Evolutionary conservation across 2,329 filamentous ascomycete genomes (phyloP).

Genomic region (Xylariaceae sp.): DNA sequence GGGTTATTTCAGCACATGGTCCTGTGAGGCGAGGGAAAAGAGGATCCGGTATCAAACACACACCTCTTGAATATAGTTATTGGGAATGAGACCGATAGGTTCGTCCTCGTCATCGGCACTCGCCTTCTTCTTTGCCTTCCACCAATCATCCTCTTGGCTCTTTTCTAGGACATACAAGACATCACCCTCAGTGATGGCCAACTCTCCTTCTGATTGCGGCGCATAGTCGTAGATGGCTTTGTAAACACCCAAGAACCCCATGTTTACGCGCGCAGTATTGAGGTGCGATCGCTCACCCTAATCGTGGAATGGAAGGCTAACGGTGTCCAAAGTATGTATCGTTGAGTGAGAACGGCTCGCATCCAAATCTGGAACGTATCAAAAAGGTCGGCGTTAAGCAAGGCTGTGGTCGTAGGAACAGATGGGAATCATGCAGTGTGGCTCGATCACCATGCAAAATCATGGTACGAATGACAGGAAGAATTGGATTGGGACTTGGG

Average conservation of each 20-base stretch:
- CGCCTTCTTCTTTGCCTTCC: slow-evolving; percentile 92
- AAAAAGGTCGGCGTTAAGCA: too few species aligned
- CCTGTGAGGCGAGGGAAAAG: slow-evolving; percentile 38
- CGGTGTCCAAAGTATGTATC: too few species aligned
- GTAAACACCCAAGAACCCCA: slow-evolving; percentile 92
- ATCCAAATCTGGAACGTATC: too few species aligned
- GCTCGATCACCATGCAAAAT: slow-evolving; percentile 12
- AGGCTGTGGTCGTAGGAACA: too few species aligned
- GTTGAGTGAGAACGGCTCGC: too few species aligned
- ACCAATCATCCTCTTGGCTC: slow-evolving; percentile 76
- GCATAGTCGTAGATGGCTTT: slow-evolving; percentile 89
- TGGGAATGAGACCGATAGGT: slow-evolving; percentile 83
- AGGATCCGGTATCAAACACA: slow-evolving; percentile 27
- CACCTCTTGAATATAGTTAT: slow-evolving; percentile 94
- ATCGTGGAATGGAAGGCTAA: too few species aligned
- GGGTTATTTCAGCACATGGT: slow-evolving; percentile 38
- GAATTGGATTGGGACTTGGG: neutral
- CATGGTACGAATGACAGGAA: slow-evolving; percentile 9
- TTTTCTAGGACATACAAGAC: slow-evolving; percentile 86
- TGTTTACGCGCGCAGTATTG: slow-evolving; percentile 34
- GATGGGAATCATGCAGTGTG: slow-evolving; percentile 8
- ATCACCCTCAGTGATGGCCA: slow-evolving; percentile 81
- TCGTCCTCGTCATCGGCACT: slow-evolving; percentile 81
- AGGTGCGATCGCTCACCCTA: too few species aligned
- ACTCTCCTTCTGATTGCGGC: slow-evolving; percentile 80